Evolutionary conservation across 176 grass and related monocot species (phyloP), one percentile per base, ranked within the genome.

Genomic region (Canna indica): DNA sequence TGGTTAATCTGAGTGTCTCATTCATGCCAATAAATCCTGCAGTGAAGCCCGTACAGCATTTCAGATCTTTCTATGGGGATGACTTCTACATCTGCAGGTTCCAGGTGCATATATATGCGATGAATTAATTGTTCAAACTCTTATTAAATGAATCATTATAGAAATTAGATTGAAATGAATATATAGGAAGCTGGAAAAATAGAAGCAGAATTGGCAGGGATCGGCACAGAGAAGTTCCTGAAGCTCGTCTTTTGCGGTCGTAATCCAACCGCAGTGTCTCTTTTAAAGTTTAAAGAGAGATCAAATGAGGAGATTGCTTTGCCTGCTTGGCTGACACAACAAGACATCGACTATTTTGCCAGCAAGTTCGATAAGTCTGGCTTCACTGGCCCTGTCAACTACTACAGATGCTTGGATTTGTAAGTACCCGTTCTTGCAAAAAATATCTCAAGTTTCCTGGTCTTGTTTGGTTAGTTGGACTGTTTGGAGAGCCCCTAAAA

Each of bases 31-130:
- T 84, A 2, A 47, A 59, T 26, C 81, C 83, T 0, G 66, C 81
- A 17, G 45, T 73, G 25, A 95, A 81, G 65, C 77, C 77, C 17
- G 0, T 88, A 25, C 78, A 88, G 0, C 33, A 83, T 46, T 85
- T 90, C 71, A 81, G 82, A 56, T 48, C 44, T 36, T 47, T 75
- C 16, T 95, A 78, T 7, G 91, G 91, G 4, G 91, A 95, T 38
- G 76, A 88, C 45, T 95, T 83, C 75, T 95, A 95, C 14, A 74
- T 95, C 44, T 88, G 82, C 82, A 80, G 87, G 36, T 95, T 83
- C 80, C 87, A 95, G 91, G 87, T 90, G 26, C 3, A 36, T 59
- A 15, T 52, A n/a, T 36, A 11, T 29, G 22, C 32, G 35, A 7
- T 7, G 67, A 5, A 35, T 7, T 31, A 42, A 35, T 13, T n/a